Conservation (phyloP, 805 yeast genomes). For the Saccharomycopsis sp. region DNA sequence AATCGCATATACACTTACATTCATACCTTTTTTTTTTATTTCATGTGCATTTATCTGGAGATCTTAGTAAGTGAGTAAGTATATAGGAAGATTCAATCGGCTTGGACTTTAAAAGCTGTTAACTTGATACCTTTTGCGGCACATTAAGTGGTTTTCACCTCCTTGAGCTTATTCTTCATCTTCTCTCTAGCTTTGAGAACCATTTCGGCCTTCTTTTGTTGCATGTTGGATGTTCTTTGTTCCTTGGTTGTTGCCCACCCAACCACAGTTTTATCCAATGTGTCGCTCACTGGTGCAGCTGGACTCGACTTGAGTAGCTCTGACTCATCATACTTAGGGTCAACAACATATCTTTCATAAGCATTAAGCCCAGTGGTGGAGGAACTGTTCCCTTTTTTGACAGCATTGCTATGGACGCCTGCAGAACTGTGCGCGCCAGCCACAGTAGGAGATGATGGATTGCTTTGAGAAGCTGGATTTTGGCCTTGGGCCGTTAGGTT, state of each 20-base stretch:
- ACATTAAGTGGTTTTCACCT: too few species aligned
- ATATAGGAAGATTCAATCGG: too few species aligned
- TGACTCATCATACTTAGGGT: constrained; percentile 22
- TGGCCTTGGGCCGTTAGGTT: constrained; percentile 23
- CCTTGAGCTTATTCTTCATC: constrained; percentile 33
- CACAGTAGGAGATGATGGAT: too few species aligned
- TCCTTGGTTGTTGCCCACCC: constrained; percentile 37
- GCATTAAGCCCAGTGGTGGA: constrained; percentile 8
- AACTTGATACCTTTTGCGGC: too few species aligned
- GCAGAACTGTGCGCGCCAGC: too few species aligned
- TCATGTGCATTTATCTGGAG: too few species aligned
- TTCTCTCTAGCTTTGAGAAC: constrained; percentile 53
- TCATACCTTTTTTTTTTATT: too few species aligned
- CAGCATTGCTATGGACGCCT: too few species aligned
- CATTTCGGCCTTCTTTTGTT: constrained; percentile 46
- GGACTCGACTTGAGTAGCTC: constrained; percentile 16
- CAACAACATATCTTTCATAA: constrained; percentile 16
- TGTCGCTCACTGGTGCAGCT: constrained; percentile 1
- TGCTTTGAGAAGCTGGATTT: constrained; percentile 20
- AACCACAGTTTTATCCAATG: constrained; percentile 21
- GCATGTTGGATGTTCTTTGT: constrained; percentile 36
- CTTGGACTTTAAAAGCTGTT: too few species aligned
- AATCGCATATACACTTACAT: too few species aligned
- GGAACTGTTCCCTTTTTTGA: too few species aligned
- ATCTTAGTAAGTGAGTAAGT: too few species aligned